Evolutionary conservation across 805 yeast species (phyloP).

Genomic region (Candida fluviatilis): DNA sequence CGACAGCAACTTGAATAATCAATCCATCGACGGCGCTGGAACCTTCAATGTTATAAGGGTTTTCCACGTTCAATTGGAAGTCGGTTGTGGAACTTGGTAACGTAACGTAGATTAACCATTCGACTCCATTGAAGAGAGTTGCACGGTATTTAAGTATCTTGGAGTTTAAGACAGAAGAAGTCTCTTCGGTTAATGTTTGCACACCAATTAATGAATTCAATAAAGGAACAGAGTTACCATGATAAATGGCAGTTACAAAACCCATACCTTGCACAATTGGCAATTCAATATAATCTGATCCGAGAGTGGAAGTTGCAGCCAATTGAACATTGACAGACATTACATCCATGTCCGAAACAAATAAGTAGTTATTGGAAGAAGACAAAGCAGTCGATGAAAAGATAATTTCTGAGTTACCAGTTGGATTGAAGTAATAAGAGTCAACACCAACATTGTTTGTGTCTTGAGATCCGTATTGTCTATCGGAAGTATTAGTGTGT

Average conservation of each 20-base stretch:
- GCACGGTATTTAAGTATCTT: constrained; percentile 51
- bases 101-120: constrained; percentile 67
- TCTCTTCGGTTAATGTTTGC: constrained; percentile 17
- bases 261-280: constrained; percentile 85
- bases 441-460: constrained; percentile 38
- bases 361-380: constrained; percentile 30
- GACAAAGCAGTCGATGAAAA: constrained; percentile 49
- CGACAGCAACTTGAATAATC: constrained; percentile 33
- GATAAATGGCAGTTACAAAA: constrained; percentile 62
- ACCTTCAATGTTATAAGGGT: constrained; percentile 41
- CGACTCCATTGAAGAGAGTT: constrained; percentile 49
- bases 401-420: constrained; percentile 50
- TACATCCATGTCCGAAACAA: constrained; percentile 43
- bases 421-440: constrained; percentile 53
- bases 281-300: constrained; percentile 39
- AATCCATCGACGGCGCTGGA: constrained; percentile 43
- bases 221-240: constrained; percentile 47
- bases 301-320: constrained; percentile 22
- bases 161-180: constrained; percentile 28
- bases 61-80: constrained; percentile 23
- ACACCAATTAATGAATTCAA: constrained; percentile 25
- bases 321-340: constrained; percentile 48
- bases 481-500: constrained; percentile 44
- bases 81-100: constrained; percentile 34
- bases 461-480: constrained; percentile 48